Conservation (phyloP, 495 filamentous ascomycete species). For the Margaritispora aquatica region DNA sequence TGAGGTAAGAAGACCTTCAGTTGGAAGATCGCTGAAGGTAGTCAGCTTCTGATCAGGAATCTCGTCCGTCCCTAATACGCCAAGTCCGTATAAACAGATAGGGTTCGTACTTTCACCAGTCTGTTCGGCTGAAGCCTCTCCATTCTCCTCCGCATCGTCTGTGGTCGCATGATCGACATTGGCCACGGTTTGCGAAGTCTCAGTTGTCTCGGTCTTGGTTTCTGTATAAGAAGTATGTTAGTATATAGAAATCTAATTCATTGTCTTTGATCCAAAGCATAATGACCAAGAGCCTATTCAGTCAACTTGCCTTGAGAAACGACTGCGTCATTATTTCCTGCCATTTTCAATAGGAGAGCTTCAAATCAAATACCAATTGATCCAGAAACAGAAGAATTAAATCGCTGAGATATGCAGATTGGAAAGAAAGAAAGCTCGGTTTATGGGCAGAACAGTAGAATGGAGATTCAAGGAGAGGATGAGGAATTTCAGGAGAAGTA, state of each 20-base stretch:
- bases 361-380: conserved; percentile 7
- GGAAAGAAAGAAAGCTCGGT: conserved; percentile 3
- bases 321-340: conserved; percentile 13
- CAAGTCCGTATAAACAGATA: background rate
- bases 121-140: conserved; percentile 23
- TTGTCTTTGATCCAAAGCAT: too few species aligned
- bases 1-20: conserved; percentile 81
- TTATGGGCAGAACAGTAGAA: background rate
- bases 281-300: background rate
- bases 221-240: conserved; percentile 5
- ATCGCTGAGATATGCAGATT: conserved; percentile 1
- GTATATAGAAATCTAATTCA: too few species aligned
- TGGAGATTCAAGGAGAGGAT: background rate
- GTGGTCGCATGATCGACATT: conserved; percentile 23
- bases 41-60: conserved; percentile 1
- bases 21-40: conserved; percentile 52
- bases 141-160: conserved; percentile 23
- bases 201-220: background rate
- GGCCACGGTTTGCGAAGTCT: conserved; percentile 12
- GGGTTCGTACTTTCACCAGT: conserved; percentile 21
- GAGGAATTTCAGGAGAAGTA: background rate
- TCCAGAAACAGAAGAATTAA: conserved; percentile 2
- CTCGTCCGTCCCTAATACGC: background rate
- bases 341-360: conserved; percentile 14
- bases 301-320: conserved; percentile 1